Conservation (phyloP, 495 filamentous ascomycete genomes). For the Penicillium coffeae region DNA sequence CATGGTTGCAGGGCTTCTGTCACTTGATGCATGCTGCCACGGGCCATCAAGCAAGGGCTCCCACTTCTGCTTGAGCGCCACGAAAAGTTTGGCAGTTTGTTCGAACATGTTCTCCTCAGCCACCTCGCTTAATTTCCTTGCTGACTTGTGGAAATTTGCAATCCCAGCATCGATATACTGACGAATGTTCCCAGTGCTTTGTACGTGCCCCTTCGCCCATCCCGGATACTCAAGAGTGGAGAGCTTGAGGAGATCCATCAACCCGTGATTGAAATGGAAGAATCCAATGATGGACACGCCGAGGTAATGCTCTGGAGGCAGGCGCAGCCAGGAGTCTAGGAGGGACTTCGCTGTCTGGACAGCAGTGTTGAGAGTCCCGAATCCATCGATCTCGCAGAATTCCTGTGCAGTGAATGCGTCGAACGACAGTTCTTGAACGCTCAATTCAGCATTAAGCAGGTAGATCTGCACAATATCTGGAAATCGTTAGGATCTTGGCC, state of each 20-base stretch:
- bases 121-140: background rate
- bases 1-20: background rate
- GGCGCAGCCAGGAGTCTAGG: slow-evolving; percentile 22
- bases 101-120: slow-evolving; percentile 1
- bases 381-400: background rate
- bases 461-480: slow-evolving; percentile 31
- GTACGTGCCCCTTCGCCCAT: slow-evolving; percentile 19
- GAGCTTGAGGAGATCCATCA: slow-evolving; percentile 34
- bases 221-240: slow-evolving; percentile 21
- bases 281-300: slow-evolving; percentile 26
- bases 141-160: background rate
- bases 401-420: slow-evolving; percentile 8
- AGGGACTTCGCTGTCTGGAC: slow-evolving; percentile 29
- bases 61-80: background rate
- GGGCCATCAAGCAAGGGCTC: background rate
- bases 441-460: slow-evolving; percentile 33
- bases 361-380: slow-evolving; percentile 10
- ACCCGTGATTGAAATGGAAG: slow-evolving; percentile 29
- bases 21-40: background rate
- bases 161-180: background rate
- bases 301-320: slow-evolving; percentile 22
- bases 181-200: background rate
- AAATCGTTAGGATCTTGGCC: background rate
- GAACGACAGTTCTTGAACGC: slow-evolving; percentile 33
- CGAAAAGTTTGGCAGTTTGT: background rate